Evolutionary conservation across 805 yeast species (phyloP).

Genomic region (Schizosaccharomyces octosporus): DNA sequence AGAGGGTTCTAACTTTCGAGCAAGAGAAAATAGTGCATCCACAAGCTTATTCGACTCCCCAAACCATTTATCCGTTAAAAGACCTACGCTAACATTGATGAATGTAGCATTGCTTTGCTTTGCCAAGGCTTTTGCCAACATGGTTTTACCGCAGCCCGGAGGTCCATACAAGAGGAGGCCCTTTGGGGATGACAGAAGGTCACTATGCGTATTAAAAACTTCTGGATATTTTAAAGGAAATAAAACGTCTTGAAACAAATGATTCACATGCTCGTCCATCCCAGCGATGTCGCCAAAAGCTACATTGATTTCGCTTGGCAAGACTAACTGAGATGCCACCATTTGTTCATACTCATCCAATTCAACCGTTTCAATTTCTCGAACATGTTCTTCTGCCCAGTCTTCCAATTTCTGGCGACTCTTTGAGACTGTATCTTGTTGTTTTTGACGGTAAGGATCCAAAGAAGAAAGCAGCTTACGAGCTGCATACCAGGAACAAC

Average conservation of each 20-base stretch:
- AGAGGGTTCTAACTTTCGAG: constrained; percentile 84
- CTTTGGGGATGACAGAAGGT: constrained; percentile 47
- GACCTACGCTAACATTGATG: constrained; percentile 89
- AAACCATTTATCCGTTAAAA: constrained; percentile 77
- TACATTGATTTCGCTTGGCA: constrained; percentile 61
- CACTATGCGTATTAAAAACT: constrained; percentile 3
- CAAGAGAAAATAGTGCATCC: constrained; percentile 74
- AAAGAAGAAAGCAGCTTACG: background rate
- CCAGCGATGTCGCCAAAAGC: constrained; percentile 77
- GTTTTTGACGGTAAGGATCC: background rate
- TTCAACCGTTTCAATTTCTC: constrained; percentile 13
- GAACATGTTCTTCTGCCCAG: background rate
- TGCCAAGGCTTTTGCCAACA: constrained; percentile 86
- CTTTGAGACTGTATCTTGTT: background rate
- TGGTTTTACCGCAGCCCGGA: constrained; percentile 90
- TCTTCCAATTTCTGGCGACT: background rate
- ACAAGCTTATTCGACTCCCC: constrained; percentile 91
- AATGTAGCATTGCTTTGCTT: constrained; percentile 86
- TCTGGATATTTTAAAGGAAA: constrained; percentile 41
- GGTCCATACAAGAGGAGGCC: constrained; percentile 91
- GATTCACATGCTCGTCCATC: constrained; percentile 54
- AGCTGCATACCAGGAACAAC: background rate
- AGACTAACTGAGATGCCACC: constrained; percentile 53
- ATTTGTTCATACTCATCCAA: constrained; percentile 53
- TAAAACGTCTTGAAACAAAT: constrained; percentile 65